phyloP scores from a whole-genome alignment of 805 yeast genomes.

The Kodamaea fukazawae region DNA sequence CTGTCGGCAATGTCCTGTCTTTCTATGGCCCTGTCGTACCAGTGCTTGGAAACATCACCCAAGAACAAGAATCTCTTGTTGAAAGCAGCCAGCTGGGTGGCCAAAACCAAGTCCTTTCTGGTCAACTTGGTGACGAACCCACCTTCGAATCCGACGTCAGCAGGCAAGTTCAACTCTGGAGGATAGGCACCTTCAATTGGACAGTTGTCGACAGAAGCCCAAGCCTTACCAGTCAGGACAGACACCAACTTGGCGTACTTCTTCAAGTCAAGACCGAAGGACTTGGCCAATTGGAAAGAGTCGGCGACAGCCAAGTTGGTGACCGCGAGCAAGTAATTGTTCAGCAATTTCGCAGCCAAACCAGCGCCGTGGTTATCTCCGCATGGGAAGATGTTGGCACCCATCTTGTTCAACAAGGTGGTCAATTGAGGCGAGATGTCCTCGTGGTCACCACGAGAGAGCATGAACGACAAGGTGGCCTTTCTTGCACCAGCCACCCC shows the following conservation, averaged over 20 bases:
- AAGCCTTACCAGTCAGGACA: slow-evolving; percentile 51
- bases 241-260: slow-evolving; percentile 48
- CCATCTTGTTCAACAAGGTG: slow-evolving; percentile 41
- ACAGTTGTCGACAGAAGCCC: slow-evolving; percentile 55
- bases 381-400: slow-evolving; percentile 47
- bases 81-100: slow-evolving; percentile 36
- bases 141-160: slow-evolving; percentile 44
- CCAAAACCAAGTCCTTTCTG: slow-evolving; percentile 43
- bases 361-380: slow-evolving; percentile 50
- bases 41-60: slow-evolving; percentile 38
- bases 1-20: slow-evolving; percentile 37
- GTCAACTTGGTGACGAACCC: slow-evolving; percentile 50
- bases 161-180: slow-evolving; percentile 38
- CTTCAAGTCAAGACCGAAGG: slow-evolving; percentile 46
- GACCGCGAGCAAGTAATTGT: slow-evolving; percentile 52
- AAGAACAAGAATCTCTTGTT: slow-evolving; percentile 34
- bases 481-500: slow-evolving; percentile 55
- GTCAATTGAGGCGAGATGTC: slow-evolving; percentile 31
- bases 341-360: slow-evolving; percentile 52
- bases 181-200: slow-evolving; percentile 50
- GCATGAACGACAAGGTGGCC: slow-evolving; percentile 52
- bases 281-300: slow-evolving; percentile 51
- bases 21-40: slow-evolving; percentile 45
- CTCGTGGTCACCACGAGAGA: slow-evolving; percentile 34
- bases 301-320: slow-evolving; percentile 55